These are phyloP conservation scores for Gentiana macrophylla DNA, from an alignment of 257 asterid species.

Conservation along the genomic window DNA sequence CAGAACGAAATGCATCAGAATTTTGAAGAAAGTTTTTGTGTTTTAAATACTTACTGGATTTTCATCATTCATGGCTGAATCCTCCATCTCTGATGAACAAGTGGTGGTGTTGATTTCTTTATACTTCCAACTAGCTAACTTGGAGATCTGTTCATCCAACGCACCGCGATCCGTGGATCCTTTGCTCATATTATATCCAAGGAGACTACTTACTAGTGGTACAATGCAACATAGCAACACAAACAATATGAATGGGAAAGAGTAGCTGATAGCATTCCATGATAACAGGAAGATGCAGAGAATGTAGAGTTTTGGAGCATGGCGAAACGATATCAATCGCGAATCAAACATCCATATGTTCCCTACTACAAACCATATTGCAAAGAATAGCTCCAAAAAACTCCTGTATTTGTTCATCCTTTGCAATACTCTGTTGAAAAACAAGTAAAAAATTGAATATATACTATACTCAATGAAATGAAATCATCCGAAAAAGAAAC, in stretches of 20 bases:
- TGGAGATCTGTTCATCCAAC: conserved; percentile 59
- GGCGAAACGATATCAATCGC: conserved; percentile 57
- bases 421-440: conserved; percentile 38
- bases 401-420: conserved; percentile 45
- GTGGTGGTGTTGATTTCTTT: conserved; percentile 25
- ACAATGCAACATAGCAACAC: conserved; percentile 74
- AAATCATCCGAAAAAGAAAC: not conserved
- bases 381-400: conserved; percentile 60
- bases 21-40: not conserved
- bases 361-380: conserved; percentile 97
- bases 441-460: not conserved
- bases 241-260: conserved; percentile 78
- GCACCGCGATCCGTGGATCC: conserved; percentile 68
- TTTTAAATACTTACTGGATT: conserved; percentile 30
- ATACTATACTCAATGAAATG: not conserved
- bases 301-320: conserved; percentile 69
- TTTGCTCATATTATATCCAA: conserved; percentile 88
- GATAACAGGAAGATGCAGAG: conserved; percentile 71
- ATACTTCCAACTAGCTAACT: conserved; percentile 52
- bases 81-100: conserved; percentile 17
- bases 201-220: conserved; percentile 54
- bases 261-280: conserved; percentile 89
- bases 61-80: conserved; percentile 28
- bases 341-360: conserved; percentile 88
- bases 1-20: not conserved